Base-by-base conservation (phyloP, 108 stramenopile species). In the Stephanodiscus minutulus region DNA sequence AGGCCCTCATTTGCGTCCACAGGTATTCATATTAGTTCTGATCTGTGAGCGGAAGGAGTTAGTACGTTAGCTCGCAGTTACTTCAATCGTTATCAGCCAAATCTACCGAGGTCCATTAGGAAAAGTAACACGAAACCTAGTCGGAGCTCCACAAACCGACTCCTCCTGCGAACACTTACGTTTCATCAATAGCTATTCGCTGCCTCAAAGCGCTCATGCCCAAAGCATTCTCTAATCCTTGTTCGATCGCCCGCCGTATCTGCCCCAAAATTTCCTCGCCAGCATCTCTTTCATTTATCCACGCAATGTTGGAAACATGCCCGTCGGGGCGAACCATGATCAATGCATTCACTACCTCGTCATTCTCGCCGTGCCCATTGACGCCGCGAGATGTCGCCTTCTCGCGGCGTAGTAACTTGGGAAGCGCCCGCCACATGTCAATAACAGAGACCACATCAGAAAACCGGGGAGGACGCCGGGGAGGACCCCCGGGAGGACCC, bases 311-410 rank as follows among this genome's bases (percentile, higher is more conserved):
- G 18, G 76, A 65, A 21, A 91, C 69, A 64, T 91, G 90, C 4
- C 88, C 85, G 70, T 88, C 90, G 8, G 88, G 90, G 52, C 90
- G 76, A 63, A 88, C 74, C 55, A 84, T 29, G 43, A 82, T 47
- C 20, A 69, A 49, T 10, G 66, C 79, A 76, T 73, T 62, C 1
- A 13, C n/a, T n/a, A 44, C 15, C 46, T 41, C 31, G 11, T 31
- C 9, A 17, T 49, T 5, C 29, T n/a, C 55, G 57, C 60, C 9
- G 9, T 22, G 31, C 0, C 29, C 27, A 12, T 72, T n/a, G 11
- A 5, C 31, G 22, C 39, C 66, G 1, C 21, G 17, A 29, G 7
- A 21, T 31, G 31, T 46, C 20, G 21, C 31, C 18, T 13, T 35
- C 13, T 77, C 68, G 9, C 47, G 21, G 7, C 9, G 52, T 20